Conservation (phyloP, 768 basidiomycete genomes). For the Tephrocybe sp. region DNA sequence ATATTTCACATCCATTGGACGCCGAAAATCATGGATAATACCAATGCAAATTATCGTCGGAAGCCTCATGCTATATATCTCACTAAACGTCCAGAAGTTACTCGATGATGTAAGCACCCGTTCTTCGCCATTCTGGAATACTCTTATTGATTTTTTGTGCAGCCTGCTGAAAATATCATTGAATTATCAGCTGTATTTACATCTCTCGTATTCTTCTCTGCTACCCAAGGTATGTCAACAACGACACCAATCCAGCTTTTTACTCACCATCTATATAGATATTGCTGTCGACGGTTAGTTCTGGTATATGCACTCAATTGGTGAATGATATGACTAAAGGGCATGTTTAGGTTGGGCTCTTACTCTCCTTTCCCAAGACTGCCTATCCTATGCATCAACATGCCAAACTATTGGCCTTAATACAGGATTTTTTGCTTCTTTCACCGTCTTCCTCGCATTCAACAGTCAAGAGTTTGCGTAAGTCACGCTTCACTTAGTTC, state of each 20-base stretch:
- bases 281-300: constrained; percentile 92
- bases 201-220: constrained; percentile 89
- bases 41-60: constrained; percentile 95
- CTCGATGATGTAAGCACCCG: constrained; percentile 67
- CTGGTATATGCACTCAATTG: constrained; percentile 9
- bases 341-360: constrained; percentile 69
- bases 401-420: constrained; percentile 98
- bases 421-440: constrained; percentile 92
- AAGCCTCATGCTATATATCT: constrained; percentile 76
- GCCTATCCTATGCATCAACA: constrained; percentile 94
- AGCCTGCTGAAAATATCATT: constrained; percentile 82
- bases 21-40: constrained; percentile 98
- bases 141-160: constrained; percentile 14
- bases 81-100: constrained; percentile 69
- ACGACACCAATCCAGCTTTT: not conserved
- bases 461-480: constrained; percentile 93
- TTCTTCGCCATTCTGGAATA: constrained; percentile 1
- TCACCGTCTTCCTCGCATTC: constrained; percentile 96
- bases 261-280: constrained; percentile 50
- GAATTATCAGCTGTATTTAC: constrained; percentile 86
- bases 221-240: constrained; percentile 79
- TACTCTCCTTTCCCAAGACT: constrained; percentile 87
- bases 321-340: constrained; percentile 3
- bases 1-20: constrained; percentile 80
- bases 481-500: constrained; percentile 20